phyloP scores from a whole-genome alignment of 2,329 filamentous ascomycete species.

The Didymella lethalis region DNA sequence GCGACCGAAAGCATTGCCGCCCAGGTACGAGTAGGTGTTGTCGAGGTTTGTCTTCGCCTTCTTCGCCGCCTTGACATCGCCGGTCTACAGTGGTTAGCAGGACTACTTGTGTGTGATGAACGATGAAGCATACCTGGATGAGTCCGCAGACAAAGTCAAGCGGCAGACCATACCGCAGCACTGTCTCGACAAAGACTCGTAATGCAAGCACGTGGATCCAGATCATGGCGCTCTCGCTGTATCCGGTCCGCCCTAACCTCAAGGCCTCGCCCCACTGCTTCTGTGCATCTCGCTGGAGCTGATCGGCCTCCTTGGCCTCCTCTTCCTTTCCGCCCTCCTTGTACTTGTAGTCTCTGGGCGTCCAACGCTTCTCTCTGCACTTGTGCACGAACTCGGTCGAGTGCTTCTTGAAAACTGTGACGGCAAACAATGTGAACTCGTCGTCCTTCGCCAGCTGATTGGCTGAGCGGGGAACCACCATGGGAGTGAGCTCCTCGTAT shows the following conservation, averaged over 20 bases:
- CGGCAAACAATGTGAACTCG: constrained; percentile 87
- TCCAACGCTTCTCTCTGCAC: constrained; percentile 92
- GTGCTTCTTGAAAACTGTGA: constrained; percentile 93
- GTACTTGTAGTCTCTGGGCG: constrained; percentile 91
- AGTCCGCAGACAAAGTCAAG: constrained; percentile 87
- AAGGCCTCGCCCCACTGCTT: constrained; percentile 94
- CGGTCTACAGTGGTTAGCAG: constrained; percentile 64
- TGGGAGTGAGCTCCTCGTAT: constrained; percentile 87
- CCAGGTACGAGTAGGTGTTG: constrained; percentile 85
- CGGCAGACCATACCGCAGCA: constrained; percentile 93
- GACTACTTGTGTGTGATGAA: background rate
- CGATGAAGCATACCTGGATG: constrained; percentile 70
- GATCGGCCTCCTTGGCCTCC: constrained; percentile 85
- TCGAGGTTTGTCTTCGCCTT: constrained; percentile 76
- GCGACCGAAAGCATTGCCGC: constrained; percentile 89
- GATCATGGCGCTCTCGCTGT: constrained; percentile 94
- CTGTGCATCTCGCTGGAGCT: constrained; percentile 82
- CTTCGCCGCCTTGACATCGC: constrained; percentile 77
- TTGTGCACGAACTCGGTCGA: constrained; percentile 88
- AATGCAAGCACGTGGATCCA: constrained; percentile 93
- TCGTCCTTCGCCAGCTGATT: constrained; percentile 82
- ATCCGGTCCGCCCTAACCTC: constrained; percentile 86
- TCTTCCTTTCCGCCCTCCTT: constrained; percentile 88
- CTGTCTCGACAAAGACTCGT: constrained; percentile 95
- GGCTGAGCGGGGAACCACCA: constrained; percentile 93